Conservation (phyloP, 23 red algal species). For the Gracilaria domingensis region DNA sequence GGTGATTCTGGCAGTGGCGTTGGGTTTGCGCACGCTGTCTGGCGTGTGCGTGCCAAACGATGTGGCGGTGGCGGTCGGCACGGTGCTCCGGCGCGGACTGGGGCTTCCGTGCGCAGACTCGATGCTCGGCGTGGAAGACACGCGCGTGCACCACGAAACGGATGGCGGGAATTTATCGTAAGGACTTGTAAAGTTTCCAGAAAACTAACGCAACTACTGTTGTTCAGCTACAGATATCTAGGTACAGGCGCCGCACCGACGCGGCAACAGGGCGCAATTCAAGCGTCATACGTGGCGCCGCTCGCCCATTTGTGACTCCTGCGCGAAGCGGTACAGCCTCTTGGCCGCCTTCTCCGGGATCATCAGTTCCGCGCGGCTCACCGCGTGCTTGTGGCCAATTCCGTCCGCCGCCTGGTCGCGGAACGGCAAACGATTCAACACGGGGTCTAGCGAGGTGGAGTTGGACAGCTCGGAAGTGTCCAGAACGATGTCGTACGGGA, state of each 20-base stretch:
- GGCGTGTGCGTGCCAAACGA: neutral
- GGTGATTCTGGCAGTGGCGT: neutral
- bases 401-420: neutral
- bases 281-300: neutral
- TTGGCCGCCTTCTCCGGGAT: conserved; percentile 48
- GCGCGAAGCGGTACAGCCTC: conserved; percentile 20
- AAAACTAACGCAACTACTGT: too few relatives aligned
- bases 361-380: neutral
- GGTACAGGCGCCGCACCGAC: too few relatives aligned
- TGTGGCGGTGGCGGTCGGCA: neutral
- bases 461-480: conserved; percentile 30
- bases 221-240: too few relatives aligned
- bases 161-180: too few relatives aligned
- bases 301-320: conserved; percentile 8
- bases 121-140: neutral
- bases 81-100: neutral
- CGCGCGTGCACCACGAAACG: neutral
- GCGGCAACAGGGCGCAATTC: too few relatives aligned
- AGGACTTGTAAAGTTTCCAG: too few relatives aligned
- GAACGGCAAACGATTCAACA: conserved; percentile 32
- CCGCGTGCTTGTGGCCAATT: conserved; percentile 7
- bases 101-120: conserved; percentile 9
- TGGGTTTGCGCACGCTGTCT: neutral
- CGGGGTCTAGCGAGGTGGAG: neutral
- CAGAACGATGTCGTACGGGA: conserved; percentile 49